phyloP scores from a whole-genome alignment of 208 protist species.

The Angomonas deanei region DNA sequence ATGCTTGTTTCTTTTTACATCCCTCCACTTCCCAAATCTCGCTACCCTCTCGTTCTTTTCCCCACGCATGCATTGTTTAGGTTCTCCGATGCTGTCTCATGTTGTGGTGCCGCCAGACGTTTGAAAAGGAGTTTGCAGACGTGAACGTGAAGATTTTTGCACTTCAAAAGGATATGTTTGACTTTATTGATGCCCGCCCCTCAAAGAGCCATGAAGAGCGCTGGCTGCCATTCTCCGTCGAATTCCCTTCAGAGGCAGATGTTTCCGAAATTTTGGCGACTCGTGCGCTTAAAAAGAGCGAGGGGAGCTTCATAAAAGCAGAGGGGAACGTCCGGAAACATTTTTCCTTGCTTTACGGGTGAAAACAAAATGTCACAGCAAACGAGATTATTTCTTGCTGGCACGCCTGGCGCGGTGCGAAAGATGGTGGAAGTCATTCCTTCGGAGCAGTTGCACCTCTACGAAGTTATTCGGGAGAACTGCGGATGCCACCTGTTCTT shows the following conservation, averaged over 20 bases:
- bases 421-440: constrained; percentile 30
- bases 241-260: constrained; percentile 64
- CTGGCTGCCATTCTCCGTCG: constrained; percentile 78
- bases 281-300: constrained; percentile 7
- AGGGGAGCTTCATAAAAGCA: neutral
- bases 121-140: constrained; percentile 43
- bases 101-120: constrained; percentile 77
- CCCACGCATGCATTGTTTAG: neutral
- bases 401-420: constrained; percentile 24
- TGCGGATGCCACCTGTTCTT: constrained; percentile 74
- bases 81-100: constrained; percentile 18
- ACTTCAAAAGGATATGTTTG: constrained; percentile 70
- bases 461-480: constrained; percentile 78
- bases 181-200: constrained; percentile 47
- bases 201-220: neutral
- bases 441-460: constrained; percentile 61
- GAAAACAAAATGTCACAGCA: constrained; percentile 48
- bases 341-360: constrained; percentile 64
- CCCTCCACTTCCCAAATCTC: neutral
- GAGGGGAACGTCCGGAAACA: constrained; percentile 25
- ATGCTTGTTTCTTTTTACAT: constrained; percentile 6
- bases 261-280: constrained; percentile 33
- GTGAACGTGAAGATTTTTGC: constrained; percentile 53
- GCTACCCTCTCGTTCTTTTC: neutral
- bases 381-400: constrained; percentile 70